Conservation (phyloP, 1,284 basidiomycete genomes). For the Mycena sp. region DNA sequence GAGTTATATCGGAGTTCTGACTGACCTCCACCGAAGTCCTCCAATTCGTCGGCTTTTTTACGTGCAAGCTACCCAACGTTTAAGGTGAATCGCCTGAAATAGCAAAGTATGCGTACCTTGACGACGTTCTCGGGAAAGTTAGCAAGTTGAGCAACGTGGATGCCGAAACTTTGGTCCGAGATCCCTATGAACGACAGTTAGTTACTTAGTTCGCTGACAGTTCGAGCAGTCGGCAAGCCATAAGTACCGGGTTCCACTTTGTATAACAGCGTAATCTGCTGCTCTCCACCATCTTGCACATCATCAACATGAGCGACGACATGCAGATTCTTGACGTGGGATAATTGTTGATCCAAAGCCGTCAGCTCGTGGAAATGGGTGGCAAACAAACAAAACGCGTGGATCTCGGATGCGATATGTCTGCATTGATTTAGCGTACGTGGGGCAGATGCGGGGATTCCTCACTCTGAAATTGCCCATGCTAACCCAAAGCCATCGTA, state of each 20-base stretch:
- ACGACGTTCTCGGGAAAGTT: conserved; percentile 97
- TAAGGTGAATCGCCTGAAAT: not conserved
- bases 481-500: conserved; percentile 99
- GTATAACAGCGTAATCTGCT: conserved; percentile 94
- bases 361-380: conserved; percentile 99
- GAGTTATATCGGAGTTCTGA: conserved; percentile 20
- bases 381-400: conserved; percentile 95
- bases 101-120: conserved; percentile 62
- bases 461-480: conserved; percentile 97
- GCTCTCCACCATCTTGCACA: conserved; percentile 67
- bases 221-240: too few relatives aligned
- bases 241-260: conserved; percentile 90
- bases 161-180: conserved; percentile 98
- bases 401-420: conserved; percentile 92
- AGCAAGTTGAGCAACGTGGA: conserved; percentile 96
- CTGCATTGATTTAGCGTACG: conserved; percentile 50
- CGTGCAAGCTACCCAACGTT: conserved; percentile 77
- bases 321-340: conserved; percentile 94
- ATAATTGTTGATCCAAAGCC: conserved; percentile 85
- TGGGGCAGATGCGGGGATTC: conserved; percentile 33
- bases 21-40: conserved; percentile 84
- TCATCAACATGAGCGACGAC: conserved; percentile 93
- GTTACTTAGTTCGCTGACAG: not conserved
- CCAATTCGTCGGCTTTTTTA: conserved; percentile 95
- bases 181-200: conserved; percentile 57